phyloP scores from a whole-genome alignment of 2,329 filamentous ascomycete genomes.

The Verticillium nonalfalfae region DNA sequence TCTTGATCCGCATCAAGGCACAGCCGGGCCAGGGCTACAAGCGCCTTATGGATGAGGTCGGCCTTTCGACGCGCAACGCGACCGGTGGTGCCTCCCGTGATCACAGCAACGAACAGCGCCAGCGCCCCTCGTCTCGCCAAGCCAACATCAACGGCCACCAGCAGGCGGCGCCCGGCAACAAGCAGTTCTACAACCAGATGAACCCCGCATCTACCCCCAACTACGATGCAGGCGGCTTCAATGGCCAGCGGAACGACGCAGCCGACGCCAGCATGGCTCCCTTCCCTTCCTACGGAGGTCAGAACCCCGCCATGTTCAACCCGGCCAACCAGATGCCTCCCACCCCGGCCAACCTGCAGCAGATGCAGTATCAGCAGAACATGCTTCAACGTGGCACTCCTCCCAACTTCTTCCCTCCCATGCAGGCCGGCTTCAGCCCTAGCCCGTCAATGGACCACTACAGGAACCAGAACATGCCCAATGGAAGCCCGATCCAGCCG shows the following conservation, averaged over 20 bases:
- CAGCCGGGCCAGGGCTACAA: conserved; percentile 96
- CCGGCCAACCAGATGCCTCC: conserved; percentile 35
- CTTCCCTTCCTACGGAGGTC: conserved; percentile 44
- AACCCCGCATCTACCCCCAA: conserved; percentile 30
- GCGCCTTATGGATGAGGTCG: conserved; percentile 97
- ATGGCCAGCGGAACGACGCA: conserved; percentile 45
- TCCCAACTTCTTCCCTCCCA: conserved; percentile 48
- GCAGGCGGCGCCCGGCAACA: conserved; percentile 19
- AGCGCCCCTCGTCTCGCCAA: conserved; percentile 51
- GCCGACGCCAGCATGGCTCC: conserved; percentile 42
- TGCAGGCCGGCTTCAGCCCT: conserved; percentile 47
- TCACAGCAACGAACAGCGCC: conserved; percentile 40
- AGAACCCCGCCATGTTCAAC: conserved; percentile 44
- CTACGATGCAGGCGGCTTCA: conserved; percentile 44
- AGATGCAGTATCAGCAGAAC: conserved; percentile 53
- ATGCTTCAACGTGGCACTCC: conserved; percentile 48
- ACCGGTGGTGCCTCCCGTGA: conserved; percentile 38
- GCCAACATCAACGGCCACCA: conserved; percentile 36
- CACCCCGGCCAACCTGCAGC: conserved; percentile 42
- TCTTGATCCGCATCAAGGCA: conserved; percentile 84
- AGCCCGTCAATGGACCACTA: conserved; percentile 49
- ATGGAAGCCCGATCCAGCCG: conserved; percentile 44
- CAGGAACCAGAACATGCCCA: conserved; percentile 43
- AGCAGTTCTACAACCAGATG: conserved; percentile 48
- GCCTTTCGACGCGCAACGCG: conserved; percentile 62